These are phyloP conservation scores for Malus sieversii DNA, from an alignment of 306 rosid species.

Conservation along the genomic window DNA sequence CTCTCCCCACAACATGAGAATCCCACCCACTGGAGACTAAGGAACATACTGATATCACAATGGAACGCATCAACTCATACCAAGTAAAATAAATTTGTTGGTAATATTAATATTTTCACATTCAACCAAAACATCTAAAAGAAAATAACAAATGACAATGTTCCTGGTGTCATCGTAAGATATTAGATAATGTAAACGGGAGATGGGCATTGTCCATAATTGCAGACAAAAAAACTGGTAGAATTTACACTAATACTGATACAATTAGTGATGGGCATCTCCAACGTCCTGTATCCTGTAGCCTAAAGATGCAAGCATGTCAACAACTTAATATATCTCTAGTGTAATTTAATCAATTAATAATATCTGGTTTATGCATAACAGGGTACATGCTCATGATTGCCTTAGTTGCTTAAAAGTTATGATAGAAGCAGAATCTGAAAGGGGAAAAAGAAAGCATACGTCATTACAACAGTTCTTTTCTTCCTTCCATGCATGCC, in stretches of 20 bases:
- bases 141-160: neutral
- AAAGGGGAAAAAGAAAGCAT: constrained; percentile 21
- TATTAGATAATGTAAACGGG: neutral
- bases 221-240: neutral
- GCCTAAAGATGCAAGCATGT: neutral
- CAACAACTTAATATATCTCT: neutral
- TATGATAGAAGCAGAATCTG: neutral
- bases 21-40: neutral
- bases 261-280: neutral
- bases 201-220: neutral
- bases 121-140: neutral
- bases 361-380: neutral
- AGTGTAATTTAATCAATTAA: neutral
- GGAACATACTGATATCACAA: neutral
- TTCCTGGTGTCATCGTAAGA: neutral
- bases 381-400: neutral
- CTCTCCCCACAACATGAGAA: neutral
- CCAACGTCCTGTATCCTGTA: neutral
- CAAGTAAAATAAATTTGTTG: neutral
- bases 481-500: constrained; percentile 73
- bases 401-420: neutral
- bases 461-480: constrained; percentile 83
- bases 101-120: neutral
- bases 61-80: neutral
- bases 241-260: neutral